These are phyloP conservation scores for Salvia splendens DNA, from an alignment of 257 asterid genomes.

Conservation along the genomic window DNA sequence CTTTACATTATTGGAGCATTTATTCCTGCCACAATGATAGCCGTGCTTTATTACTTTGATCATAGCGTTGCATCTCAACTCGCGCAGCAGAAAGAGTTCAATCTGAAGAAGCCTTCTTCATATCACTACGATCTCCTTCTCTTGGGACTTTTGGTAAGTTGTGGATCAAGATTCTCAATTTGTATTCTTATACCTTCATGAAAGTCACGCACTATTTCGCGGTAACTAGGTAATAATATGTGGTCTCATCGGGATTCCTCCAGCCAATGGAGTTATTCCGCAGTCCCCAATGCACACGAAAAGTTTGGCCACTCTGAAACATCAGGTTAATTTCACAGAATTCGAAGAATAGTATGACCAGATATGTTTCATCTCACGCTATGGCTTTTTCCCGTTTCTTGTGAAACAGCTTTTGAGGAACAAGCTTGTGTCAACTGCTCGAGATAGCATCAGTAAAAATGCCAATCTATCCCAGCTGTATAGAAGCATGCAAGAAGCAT, in stretches of 20 bases:
- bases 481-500: slow-evolving; percentile 79
- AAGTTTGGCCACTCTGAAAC: slow-evolving; percentile 93
- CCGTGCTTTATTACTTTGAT: slow-evolving; percentile 97
- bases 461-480: slow-evolving; percentile 79
- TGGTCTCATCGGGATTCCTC: slow-evolving; percentile 97
- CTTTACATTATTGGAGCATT: slow-evolving; percentile 85
- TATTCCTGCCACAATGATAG: slow-evolving; percentile 97
- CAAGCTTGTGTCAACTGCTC: slow-evolving; percentile 83
- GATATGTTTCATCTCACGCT: background rate
- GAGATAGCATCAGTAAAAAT: slow-evolving; percentile 61
- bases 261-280: slow-evolving; percentile 97
- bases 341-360: background rate
- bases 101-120: slow-evolving; percentile 89
- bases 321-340: slow-evolving; percentile 58
- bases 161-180: background rate
- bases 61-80: slow-evolving; percentile 99
- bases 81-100: slow-evolving; percentile 91
- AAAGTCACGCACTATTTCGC: slow-evolving; percentile 12
- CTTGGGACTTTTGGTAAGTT: slow-evolving; percentile 75
- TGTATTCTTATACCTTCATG: background rate
- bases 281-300: slow-evolving; percentile 99
- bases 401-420: slow-evolving; percentile 73
- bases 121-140: slow-evolving; percentile 97
- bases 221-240: slow-evolving; percentile 73
- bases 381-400: background rate